A percentile compares a stretch with the other conserved stretches of the same genome.
Evolutionary conservation across 371 early-diverging fungal genomes (phyloP).

Genomic region (Choanephora cucurbitarum): DNA sequence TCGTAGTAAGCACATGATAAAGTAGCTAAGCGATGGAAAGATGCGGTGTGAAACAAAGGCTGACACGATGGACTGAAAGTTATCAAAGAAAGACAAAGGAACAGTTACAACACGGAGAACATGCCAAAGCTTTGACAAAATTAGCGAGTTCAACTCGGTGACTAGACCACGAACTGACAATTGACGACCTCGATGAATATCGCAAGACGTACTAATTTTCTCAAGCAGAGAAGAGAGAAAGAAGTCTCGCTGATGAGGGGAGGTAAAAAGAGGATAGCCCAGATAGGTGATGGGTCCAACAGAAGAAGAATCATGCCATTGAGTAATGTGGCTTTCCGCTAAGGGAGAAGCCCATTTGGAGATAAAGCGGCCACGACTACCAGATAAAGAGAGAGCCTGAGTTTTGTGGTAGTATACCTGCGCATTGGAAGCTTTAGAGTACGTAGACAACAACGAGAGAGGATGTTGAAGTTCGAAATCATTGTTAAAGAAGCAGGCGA

Average conservation of each 20-base stretch:
- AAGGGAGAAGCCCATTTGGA: not conserved
- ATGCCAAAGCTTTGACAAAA: conserved; percentile 30
- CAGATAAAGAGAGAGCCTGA: conserved; percentile 18
- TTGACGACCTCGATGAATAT: conserved; percentile 2
- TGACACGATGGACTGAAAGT: not conserved
- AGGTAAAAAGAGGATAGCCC: conserved; percentile 17
- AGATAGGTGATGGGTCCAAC: conserved; percentile 7
- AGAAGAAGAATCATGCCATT: conserved; percentile 15
- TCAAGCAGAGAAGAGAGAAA: conserved; percentile 13
- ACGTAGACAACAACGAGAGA: not conserved
- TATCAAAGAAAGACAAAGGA: not conserved
- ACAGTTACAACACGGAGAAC: conserved; percentile 10
- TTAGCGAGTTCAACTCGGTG: conserved; percentile 19
- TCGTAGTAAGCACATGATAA: not conserved
- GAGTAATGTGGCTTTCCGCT: not conserved
- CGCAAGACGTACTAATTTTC: conserved; percentile 2
- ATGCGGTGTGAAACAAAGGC: conserved; percentile 5
- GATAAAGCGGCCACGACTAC: not conserved
- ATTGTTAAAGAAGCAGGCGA: conserved; percentile 14
- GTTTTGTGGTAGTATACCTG: conserved; percentile 19
- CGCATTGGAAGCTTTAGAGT: conserved; percentile 20
- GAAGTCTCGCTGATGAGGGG: conserved; percentile 3
- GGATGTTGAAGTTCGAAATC: not conserved
- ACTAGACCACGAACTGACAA: conserved; percentile 24
- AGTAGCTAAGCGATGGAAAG: conserved; percentile 3